These are phyloP conservation scores for Hydnomerulius pinastri DNA, from an alignment of 768 basidiomycete genomes.

Conservation along the genomic window DNA sequence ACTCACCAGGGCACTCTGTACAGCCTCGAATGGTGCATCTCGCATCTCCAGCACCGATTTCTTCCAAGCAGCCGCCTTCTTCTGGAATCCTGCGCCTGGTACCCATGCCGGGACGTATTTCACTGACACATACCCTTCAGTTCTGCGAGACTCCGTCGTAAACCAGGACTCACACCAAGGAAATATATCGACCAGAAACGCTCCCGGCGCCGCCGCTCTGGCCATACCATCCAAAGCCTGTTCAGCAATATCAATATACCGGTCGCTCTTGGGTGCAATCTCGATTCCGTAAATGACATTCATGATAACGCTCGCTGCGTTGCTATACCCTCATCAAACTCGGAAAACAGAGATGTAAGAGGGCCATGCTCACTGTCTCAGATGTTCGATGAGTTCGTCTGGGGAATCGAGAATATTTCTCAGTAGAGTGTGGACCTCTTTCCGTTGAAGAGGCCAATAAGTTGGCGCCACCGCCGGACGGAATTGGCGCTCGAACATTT, in stretches of 20 bases:
- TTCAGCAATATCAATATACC: slow-evolving; percentile 54
- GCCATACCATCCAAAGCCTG: slow-evolving; percentile 52
- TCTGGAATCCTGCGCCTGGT: slow-evolving; percentile 52
- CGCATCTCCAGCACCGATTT: slow-evolving; percentile 49
- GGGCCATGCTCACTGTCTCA: slow-evolving; percentile 44
- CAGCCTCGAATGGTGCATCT: slow-evolving; percentile 44
- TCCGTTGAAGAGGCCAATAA: slow-evolving; percentile 48
- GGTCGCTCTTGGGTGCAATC: slow-evolving; percentile 43
- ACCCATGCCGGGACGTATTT: slow-evolving; percentile 56
- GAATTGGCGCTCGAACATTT: slow-evolving; percentile 54
- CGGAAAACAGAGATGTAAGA: background rate
- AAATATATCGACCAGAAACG: slow-evolving; percentile 53
- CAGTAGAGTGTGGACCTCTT: slow-evolving; percentile 47
- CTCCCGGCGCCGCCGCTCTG: slow-evolving; percentile 51
- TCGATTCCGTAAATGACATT: slow-evolving; percentile 52
- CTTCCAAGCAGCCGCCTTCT: slow-evolving; percentile 52
- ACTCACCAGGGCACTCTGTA: slow-evolving; percentile 41
- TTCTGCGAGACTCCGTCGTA: background rate
- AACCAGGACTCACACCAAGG: slow-evolving; percentile 37
- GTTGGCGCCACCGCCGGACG: slow-evolving; percentile 41
- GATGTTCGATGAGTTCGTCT: slow-evolving; percentile 46
- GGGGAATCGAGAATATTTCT: slow-evolving; percentile 45
- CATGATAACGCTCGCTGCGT: slow-evolving; percentile 55
- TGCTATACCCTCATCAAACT: slow-evolving; percentile 31
- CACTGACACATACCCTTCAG: slow-evolving; percentile 33